These are phyloP conservation scores for Pythium biforme DNA, from an alignment of 352 stramenopile species.

Conservation along the genomic window DNA sequence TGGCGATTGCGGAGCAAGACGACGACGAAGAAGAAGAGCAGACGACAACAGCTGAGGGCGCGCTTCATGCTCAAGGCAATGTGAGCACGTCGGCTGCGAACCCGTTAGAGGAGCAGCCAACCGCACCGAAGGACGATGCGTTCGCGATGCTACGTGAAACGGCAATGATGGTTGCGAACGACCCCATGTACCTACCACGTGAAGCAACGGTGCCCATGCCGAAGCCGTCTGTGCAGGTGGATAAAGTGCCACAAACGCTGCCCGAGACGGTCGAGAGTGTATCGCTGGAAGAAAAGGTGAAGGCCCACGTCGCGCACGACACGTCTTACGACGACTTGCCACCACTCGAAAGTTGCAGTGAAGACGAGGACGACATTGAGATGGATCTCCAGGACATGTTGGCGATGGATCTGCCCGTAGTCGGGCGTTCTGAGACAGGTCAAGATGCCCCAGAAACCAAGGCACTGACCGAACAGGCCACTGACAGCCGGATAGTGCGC, in stretches of 20 bases:
- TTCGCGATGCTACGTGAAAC: conserved; percentile 64
- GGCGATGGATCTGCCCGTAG: conserved; percentile 3
- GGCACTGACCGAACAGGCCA: background rate
- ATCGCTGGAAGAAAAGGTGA: conserved; percentile 11
- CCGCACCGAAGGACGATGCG: conserved; percentile 31
- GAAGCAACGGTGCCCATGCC: background rate
- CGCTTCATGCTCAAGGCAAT: too few relatives aligned
- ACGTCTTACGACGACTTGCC: conserved; percentile 41
- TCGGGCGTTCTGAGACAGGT: background rate
- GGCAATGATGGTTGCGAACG: conserved; percentile 64
- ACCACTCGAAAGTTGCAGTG: conserved; percentile 54
- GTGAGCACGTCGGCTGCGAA: too few relatives aligned
- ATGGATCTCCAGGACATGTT: conserved; percentile 7
- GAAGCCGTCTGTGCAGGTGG: background rate
- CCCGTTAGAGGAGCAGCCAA: background rate
- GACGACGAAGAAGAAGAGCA: conserved; percentile 22
- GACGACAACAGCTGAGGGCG: conserved; percentile 1
- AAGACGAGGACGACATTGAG: conserved; percentile 37
- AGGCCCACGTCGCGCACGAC: conserved; percentile 12
- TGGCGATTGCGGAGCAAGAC: conserved; percentile 43
- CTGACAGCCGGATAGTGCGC: background rate
- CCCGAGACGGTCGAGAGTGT: too few relatives aligned
- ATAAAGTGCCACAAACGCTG: background rate
- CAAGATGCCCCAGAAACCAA: background rate
- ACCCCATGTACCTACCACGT: conserved; percentile 43